Conservation (phyloP, 371 early-diverging fungal species). For the Haplosporangium sp. region DNA sequence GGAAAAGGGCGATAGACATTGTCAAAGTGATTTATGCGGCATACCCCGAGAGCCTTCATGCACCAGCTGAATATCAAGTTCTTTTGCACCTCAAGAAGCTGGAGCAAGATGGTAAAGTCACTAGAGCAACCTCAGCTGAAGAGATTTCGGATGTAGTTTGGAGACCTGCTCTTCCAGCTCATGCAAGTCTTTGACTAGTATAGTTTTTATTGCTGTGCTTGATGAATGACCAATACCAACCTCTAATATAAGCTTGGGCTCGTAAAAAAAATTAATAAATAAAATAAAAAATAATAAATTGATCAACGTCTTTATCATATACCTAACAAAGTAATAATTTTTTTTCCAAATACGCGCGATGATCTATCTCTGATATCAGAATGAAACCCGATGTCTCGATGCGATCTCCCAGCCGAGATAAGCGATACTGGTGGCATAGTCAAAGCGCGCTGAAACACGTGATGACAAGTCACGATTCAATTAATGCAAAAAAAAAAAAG, state of each 20-base stretch:
- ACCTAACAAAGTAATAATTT: background rate
- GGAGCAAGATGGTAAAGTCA: conserved; percentile 67
- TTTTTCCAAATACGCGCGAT: background rate
- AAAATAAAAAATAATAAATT: too few relatives aligned
- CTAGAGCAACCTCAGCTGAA: conserved; percentile 45
- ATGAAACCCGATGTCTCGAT: background rate
- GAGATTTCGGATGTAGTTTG: conserved; percentile 43
- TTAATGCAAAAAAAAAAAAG: too few relatives aligned
- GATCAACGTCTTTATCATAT: background rate
- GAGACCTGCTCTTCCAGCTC: conserved; percentile 14
- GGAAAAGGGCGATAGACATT: conserved; percentile 69
- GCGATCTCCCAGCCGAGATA: background rate
- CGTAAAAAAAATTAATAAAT: too few relatives aligned
- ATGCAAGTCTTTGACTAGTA: conserved; percentile 21
- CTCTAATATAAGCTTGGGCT: background rate
- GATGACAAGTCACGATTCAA: too few relatives aligned
- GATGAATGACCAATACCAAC: too few relatives aligned
- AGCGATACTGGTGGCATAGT: background rate
- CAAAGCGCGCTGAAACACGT: too few relatives aligned
- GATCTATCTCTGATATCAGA: background rate
- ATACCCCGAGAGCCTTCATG: conserved; percentile 66
- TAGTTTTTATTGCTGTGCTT: background rate
- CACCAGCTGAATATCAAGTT: conserved; percentile 76
- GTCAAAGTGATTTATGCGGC: conserved; percentile 72
- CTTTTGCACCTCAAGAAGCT: conserved; percentile 79